phyloP scores from a whole-genome alignment of 768 basidiomycete species.

The Boletellus emodensis region DNA sequence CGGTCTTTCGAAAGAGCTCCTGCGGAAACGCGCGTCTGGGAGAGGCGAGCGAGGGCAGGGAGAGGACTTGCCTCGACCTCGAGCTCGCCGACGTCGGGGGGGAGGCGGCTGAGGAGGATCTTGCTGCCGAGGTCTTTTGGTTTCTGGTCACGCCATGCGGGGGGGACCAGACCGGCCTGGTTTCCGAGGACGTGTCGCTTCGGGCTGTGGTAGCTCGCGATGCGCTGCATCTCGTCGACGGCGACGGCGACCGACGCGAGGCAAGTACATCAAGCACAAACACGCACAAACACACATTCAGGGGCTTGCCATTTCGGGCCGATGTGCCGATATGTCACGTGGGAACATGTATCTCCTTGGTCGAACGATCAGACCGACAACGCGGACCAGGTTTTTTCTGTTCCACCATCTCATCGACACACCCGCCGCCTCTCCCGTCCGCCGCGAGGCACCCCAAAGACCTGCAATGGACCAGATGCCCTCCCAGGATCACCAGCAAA shows the following conservation, averaged over 20 bases:
- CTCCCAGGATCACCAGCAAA: slow-evolving; percentile 31
- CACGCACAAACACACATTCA: neutral
- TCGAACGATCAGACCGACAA: slow-evolving; percentile 1
- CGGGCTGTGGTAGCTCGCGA: slow-evolving; percentile 46
- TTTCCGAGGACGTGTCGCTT: slow-evolving; percentile 60
- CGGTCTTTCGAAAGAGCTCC: slow-evolving; percentile 74
- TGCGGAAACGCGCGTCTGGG: slow-evolving; percentile 28
- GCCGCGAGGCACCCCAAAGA: neutral
- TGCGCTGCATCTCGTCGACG: slow-evolving; percentile 22
- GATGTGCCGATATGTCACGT: slow-evolving; percentile 12
- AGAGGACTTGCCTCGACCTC: slow-evolving; percentile 57
- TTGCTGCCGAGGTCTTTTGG: slow-evolving; percentile 51
- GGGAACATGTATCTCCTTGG: neutral
- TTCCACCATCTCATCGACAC: slow-evolving; percentile 3
- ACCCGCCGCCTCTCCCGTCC: neutral
- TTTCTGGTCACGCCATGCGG: slow-evolving; percentile 55
- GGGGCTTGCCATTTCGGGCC: neutral
- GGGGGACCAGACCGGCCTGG: slow-evolving; percentile 49
- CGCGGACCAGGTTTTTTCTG: slow-evolving; percentile 8
- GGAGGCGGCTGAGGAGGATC: slow-evolving; percentile 62
- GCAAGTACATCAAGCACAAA: slow-evolving; percentile 4
- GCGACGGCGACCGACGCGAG: neutral
- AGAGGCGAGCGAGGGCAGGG: neutral
- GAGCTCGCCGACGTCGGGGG: slow-evolving; percentile 61
- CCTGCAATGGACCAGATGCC: slow-evolving; percentile 22